Conservation (phyloP, 106 monocot species). For the Dioscorea alata region DNA sequence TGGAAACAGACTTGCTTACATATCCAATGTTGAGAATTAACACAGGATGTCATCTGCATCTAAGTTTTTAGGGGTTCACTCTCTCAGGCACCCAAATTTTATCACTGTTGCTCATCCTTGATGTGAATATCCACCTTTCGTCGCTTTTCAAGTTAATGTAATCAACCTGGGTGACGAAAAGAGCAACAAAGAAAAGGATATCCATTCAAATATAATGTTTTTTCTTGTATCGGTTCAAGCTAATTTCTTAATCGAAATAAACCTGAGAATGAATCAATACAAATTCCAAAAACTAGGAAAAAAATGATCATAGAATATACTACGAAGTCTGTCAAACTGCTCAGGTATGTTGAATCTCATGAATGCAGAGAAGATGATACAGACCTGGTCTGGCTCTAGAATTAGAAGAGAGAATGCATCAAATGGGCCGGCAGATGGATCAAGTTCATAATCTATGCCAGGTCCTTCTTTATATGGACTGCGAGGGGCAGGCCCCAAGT, state of each 20-base stretch:
- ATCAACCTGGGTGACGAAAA: slow-evolving; percentile 50
- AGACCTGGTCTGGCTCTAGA: slow-evolving; percentile 85
- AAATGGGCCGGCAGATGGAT: slow-evolving; percentile 63
- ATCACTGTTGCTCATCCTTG: slow-evolving; percentile 8
- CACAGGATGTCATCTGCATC: background rate
- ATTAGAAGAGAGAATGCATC: slow-evolving; percentile 78
- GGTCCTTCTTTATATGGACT: slow-evolving; percentile 54
- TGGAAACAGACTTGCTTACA: too few relatives aligned
- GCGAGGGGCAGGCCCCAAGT: slow-evolving; percentile 60
- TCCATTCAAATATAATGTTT: background rate
- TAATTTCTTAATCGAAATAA: background rate
- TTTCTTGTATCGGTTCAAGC: background rate
- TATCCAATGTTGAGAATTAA: too few relatives aligned
- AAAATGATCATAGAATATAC: background rate
- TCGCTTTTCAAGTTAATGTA: slow-evolving; percentile 85
- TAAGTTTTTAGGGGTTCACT: slow-evolving; percentile 38
- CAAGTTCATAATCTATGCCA: slow-evolving; percentile 36
- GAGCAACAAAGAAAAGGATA: background rate
- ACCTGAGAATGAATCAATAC: background rate
- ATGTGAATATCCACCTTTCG: slow-evolving; percentile 59
- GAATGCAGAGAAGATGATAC: background rate
- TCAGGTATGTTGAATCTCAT: background rate
- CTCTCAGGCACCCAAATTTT: slow-evolving; percentile 49
- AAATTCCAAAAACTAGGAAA: background rate
- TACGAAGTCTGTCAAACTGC: background rate